Evolutionary conservation across 2,329 filamentous ascomycete genomes (phyloP).

Genomic region (Pyricularia sp.): DNA sequence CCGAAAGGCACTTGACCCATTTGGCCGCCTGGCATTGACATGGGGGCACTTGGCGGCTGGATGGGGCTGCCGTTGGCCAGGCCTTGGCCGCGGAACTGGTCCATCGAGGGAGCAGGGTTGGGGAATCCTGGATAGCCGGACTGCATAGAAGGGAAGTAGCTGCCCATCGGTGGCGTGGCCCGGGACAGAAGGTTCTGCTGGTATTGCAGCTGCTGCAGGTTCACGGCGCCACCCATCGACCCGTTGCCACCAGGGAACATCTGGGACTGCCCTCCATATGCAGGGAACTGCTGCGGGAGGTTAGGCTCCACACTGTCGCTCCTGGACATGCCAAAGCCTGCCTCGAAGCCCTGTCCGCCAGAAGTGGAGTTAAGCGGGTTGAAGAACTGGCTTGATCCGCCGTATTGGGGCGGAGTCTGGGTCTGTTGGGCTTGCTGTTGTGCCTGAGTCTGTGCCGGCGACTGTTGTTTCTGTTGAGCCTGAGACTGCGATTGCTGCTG

Average conservation of each 20-base stretch:
- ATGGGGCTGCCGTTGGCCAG: conserved; percentile 42
- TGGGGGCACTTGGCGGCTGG: conserved; percentile 30
- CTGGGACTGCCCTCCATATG: conserved; percentile 36
- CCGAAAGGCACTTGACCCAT: conserved; percentile 31
- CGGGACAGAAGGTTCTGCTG: conserved; percentile 49
- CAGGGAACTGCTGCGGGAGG: conserved; percentile 36
- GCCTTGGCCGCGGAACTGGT: conserved; percentile 46
- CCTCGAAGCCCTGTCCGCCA: conserved; percentile 35
- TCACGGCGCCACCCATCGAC: conserved; percentile 31
- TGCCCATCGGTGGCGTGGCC: conserved; percentile 43
- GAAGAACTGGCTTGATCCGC: conserved; percentile 29
- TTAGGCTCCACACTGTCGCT: conserved; percentile 42
- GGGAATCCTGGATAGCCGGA: conserved; percentile 43
- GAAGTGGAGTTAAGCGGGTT: conserved; percentile 35
- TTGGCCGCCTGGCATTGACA: conserved; percentile 27
- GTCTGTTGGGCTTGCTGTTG: conserved; percentile 10
- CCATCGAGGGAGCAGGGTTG: conserved; percentile 35
- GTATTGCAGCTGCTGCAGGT: conserved; percentile 47
- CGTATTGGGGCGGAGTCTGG: conserved; percentile 8
- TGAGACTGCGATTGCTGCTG: conserved; percentile 14
- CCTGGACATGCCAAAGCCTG: conserved; percentile 40
- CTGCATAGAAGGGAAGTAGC: conserved; percentile 47
- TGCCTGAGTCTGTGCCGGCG: conserved; percentile 16
- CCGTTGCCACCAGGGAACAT: conserved; percentile 40
- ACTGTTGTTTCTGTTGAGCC: conserved; percentile 27